phyloP scores from a whole-genome alignment of 1,284 basidiomycete species.

The Sparassis latifolia region DNA sequence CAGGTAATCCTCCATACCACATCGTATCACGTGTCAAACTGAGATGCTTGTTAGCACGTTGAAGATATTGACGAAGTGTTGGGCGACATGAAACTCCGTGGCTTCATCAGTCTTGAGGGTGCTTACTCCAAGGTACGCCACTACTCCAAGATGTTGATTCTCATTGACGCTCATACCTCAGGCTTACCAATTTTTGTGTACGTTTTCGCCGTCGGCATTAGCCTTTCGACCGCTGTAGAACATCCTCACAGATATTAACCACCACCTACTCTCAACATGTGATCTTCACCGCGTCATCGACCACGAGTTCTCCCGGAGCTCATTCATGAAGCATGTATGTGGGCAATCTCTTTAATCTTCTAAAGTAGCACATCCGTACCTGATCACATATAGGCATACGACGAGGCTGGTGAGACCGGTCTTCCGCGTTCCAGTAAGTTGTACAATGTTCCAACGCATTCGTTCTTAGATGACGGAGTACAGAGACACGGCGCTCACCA shows the following conservation, averaged over 20 bases:
- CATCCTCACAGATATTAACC: constrained; percentile 71
- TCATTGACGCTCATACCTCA: constrained; percentile 30
- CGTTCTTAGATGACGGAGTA: background rate
- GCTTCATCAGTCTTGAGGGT: constrained; percentile 78
- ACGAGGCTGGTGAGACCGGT: constrained; percentile 48
- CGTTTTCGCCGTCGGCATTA: constrained; percentile 26
- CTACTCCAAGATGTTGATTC: background rate
- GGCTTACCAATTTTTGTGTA: constrained; percentile 83
- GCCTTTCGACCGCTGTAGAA: constrained; percentile 2
- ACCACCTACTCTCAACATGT: constrained; percentile 61
- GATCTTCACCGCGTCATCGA: constrained; percentile 72
- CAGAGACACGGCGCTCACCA: constrained; percentile 61
- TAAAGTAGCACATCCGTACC: constrained; percentile 3
- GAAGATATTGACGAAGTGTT: constrained; percentile 52
- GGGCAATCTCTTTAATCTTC: background rate
- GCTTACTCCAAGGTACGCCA: constrained; percentile 58
- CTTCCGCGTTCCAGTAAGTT: constrained; percentile 39
- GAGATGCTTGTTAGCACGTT: constrained; percentile 42
- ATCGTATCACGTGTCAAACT: background rate
- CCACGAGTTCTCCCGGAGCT: constrained; percentile 55
- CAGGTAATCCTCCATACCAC: constrained; percentile 39
- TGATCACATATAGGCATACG: constrained; percentile 43
- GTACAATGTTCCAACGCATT: no score
- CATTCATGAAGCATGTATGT: constrained; percentile 63
- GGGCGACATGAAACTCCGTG: constrained; percentile 55